Evolutionary conservation across 2,329 filamentous ascomycete species (phyloP), one percentile per base, ranked within the genome.

Genomic region (Chalaropsis thielavioides): DNA sequence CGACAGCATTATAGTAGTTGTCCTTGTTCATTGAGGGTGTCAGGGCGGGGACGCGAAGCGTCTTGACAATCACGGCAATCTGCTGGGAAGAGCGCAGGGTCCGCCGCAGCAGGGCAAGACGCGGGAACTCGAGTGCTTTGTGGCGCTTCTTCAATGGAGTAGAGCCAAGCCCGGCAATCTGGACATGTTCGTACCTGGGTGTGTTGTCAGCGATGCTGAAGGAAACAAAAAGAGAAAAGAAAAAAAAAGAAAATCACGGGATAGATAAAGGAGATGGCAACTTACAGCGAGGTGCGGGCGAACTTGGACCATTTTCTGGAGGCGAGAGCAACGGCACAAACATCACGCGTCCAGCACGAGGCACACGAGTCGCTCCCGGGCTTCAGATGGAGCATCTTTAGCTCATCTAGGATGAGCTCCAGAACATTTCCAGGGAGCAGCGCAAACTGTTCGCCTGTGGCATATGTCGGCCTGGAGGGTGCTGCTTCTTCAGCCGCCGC

Each of bases 301-400:
- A 77, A 77, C 68, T 77, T 78, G 69, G 79, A 74, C 74, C 81
- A 80, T 69, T 80, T 83, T 67, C 76, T 77, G 17, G 78, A 80
- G 44, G 77, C 75, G 11, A 82, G 65, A 11, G 79, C 76, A 49
- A 85, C 71, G 51, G 77, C 78, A 68, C 78, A 81, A 38, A 80
- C 73, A 69, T 87, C 83, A 61, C 84, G 77, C 81, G 84, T 84
- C 80, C 81, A 85, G 71, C 84, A 86, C 19, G 84, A 86, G 17
- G 82, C 78, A 70, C 84, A 86, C 72, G 82, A 84, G 41, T 74
- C 73, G 68, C 78, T 80, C 2, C 74, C 73, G 15, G 73, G 70
- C 6, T 72, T 73, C 13, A 85, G 70, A 70, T 87, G 84, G 15
- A 78, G 71, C 44, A 75, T 73, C 70, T 78, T 81, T 19, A 87